Conservation (phyloP, 106 monocot species). For the Amphibolis antarctica region DNA sequence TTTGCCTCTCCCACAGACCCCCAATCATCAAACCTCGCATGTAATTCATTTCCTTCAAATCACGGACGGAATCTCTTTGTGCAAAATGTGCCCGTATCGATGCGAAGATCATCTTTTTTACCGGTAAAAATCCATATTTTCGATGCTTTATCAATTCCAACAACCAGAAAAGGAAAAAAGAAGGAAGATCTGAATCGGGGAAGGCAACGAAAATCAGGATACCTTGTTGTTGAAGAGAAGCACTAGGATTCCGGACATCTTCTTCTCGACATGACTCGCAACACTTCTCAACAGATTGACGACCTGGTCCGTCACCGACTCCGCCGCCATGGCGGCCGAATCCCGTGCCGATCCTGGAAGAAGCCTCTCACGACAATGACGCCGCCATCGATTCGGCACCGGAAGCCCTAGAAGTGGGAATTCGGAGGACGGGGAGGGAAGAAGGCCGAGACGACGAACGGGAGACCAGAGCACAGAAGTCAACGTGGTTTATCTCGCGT, state of each 20-base stretch:
- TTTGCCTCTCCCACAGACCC: neutral
- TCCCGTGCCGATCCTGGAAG: neutral
- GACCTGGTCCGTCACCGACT: conserved; percentile 17
- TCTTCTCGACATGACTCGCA: conserved; percentile 11
- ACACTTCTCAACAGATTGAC: conserved; percentile 14
- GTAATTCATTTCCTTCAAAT: no score
- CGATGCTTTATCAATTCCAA: no score
- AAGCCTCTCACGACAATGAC: neutral
- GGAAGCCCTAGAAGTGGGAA: no score
- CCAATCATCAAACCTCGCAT: neutral
- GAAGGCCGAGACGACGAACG: no score
- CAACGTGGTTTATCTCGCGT: no score
- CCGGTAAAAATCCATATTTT: no score
- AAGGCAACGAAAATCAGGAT: neutral
- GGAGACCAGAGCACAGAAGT: no score
- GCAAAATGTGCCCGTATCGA: no score
- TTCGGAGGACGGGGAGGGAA: no score
- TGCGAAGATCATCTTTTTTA: no score
- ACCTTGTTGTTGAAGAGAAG: conserved; percentile 30
- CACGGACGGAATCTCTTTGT: no score
- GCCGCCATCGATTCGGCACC: neutral
- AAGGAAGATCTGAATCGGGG: neutral
- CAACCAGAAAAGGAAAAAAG: neutral
- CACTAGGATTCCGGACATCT: conserved; percentile 11
- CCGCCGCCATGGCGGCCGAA: conserved; percentile 14